Base-by-base conservation (phyloP, 208 protist species). In the Leishmania martiniquensis region DNA sequence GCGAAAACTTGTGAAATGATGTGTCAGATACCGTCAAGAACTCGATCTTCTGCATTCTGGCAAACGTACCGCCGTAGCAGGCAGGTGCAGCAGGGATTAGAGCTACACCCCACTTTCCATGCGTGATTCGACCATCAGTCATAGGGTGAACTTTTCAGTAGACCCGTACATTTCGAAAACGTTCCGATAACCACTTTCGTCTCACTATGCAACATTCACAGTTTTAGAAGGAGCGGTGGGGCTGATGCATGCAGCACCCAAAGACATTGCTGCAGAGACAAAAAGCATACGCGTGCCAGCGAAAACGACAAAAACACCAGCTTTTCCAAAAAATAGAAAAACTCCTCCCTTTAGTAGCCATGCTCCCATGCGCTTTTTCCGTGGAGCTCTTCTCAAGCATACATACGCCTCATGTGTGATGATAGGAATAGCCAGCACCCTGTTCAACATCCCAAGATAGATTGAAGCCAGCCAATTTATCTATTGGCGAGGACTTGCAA, bases 1-100 rank as follows among this genome's bases (percentile, higher is more conserved):
- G 90, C 0, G 87, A 95, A 44, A 95, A 83, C 55, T 92, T 93
- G 79, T 95, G 91, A 49, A 85, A 72, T 9, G 86, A 82, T 45
- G 65, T 85, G 25, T 82, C 86, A 70, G 81, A 83, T 1, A 89
- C 84, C 13, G 82, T 87, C 55, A 87, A 75, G 79, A 78, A 84
- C 0, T 86, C 89, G 13, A 93, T 62, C 39, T 51, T 62, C 32
- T 52, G 54, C 25, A 83, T 71, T 66, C 42, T 57, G 5, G 75
- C 17, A 4, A n/a, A 42, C 62, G 51, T 25, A 1, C 12, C 20
- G 51, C 51, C 32, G 5, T 54, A 29, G 49, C 37, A 25, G 4
- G 68, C 20, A 37, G 86, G 73, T 62, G 60, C 44, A 54, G 79
- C 85, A 34, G 72, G 75, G 15, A 83, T 66, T n/a, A 95, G 72